Evolutionary conservation across 768 basidiomycete species (phyloP).

Genomic region (Sistotremastrum niveocremeum): DNA sequence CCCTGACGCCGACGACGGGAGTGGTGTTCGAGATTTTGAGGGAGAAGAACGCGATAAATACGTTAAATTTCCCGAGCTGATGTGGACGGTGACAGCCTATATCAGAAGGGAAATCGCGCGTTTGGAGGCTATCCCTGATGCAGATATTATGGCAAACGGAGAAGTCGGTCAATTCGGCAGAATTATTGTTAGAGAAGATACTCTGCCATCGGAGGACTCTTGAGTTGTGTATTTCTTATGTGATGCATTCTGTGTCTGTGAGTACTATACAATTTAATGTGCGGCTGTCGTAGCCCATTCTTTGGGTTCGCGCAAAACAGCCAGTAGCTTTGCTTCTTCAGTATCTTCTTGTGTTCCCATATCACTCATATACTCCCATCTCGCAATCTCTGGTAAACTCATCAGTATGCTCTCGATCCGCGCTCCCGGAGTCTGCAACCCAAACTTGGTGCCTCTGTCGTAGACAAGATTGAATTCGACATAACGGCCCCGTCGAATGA

Average conservation of each 20-base stretch:
- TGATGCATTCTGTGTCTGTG: too few relatives aligned
- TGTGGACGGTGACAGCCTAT: slow-evolving; percentile 58
- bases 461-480: slow-evolving; percentile 90
- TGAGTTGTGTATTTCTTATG: too few relatives aligned
- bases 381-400: slow-evolving; percentile 75
- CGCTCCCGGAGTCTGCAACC: slow-evolving; percentile 70
- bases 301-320: slow-evolving; percentile 45
- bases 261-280: too few relatives aligned
- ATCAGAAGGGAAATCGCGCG: slow-evolving; percentile 58
- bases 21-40: slow-evolving; percentile 59
- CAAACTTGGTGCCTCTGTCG: slow-evolving; percentile 82
- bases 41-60: slow-evolving; percentile 48
- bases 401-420: slow-evolving; percentile 84
- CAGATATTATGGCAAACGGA: slow-evolving; percentile 15
- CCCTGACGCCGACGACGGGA: slow-evolving; percentile 52
- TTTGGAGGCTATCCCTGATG: slow-evolving; percentile 43
- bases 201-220: too few relatives aligned
- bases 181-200: background rate
- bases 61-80: slow-evolving; percentile 58
- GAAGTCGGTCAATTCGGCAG: background rate
- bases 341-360: slow-evolving; percentile 49
- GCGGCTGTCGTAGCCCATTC: slow-evolving; percentile 35
- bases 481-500: slow-evolving; percentile 80
- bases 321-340: slow-evolving; percentile 51
- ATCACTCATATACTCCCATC: slow-evolving; percentile 84